A percentile compares a stretch with the other conserved stretches of the same genome.
Evolutionary conservation across 1,139 yeast species (phyloP).

Genomic region (Taphrina deformans): DNA sequence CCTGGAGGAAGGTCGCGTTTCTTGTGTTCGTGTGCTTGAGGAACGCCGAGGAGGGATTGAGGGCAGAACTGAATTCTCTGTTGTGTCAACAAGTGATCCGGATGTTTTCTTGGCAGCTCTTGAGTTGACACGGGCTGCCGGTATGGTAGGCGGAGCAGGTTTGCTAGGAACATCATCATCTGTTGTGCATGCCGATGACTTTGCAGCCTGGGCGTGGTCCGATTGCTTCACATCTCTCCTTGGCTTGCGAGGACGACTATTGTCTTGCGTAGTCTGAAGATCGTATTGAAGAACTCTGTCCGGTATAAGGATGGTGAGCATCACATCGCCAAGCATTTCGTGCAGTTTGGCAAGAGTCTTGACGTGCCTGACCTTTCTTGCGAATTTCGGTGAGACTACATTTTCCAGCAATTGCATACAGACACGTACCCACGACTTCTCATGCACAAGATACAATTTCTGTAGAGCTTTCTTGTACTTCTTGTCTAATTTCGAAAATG

Average conservation of each 20-base stretch:
- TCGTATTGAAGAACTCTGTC: slow-evolving; percentile 68
- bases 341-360: slow-evolving; percentile 58
- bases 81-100: not conserved
- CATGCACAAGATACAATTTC: slow-evolving; percentile 80
- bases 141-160: not conserved
- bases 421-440: slow-evolving; percentile 84
- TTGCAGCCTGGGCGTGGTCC: not conserved
- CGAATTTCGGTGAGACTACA: slow-evolving; percentile 20
- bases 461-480: slow-evolving; percentile 57
- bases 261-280: slow-evolving; percentile 15
- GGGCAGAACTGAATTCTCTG: not conserved
- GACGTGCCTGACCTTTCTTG: slow-evolving; percentile 44
- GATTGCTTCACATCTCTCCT: not conserved
- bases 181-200: not conserved
- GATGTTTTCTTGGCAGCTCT: not conserved
- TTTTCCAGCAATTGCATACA: slow-evolving; percentile 58
- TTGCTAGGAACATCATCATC: not conserved
- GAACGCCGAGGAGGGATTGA: slow-evolving; percentile 6
- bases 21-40: not conserved
- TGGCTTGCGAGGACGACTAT: not conserved
- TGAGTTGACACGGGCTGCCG: not conserved
- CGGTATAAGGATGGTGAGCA: slow-evolving; percentile 74
- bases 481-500: slow-evolving; percentile 67
- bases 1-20: not conserved
- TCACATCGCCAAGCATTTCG: slow-evolving; percentile 58